phyloP scores from a whole-genome alignment of 106 monocot genomes.

The Agapanthus africanus region DNA sequence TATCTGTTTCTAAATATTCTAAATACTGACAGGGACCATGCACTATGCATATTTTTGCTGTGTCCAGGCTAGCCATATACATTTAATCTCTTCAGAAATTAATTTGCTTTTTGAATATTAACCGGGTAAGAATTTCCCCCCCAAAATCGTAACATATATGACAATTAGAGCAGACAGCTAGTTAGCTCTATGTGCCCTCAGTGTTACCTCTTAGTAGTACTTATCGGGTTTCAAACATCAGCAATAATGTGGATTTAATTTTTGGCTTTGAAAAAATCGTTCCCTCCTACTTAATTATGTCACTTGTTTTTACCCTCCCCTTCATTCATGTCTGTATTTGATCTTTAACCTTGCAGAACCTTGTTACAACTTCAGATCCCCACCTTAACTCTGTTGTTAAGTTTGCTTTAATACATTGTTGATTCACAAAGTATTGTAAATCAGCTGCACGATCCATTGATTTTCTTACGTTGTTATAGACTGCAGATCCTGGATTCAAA shows the following conservation, averaged over 20 bases:
- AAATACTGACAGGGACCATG: too few species aligned
- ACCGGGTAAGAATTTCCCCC: background rate
- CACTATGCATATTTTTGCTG: background rate
- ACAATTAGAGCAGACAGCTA: background rate
- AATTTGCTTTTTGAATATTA: background rate
- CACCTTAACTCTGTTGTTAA: background rate
- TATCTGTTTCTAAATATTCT: background rate
- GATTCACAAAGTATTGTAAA: background rate
- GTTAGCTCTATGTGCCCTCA: background rate
- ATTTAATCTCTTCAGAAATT: background rate
- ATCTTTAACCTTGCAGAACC: background rate
- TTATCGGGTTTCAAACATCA: background rate
- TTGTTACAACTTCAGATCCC: background rate
- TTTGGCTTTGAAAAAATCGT: background rate
- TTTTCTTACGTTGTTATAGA: background rate
- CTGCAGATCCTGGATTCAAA: background rate
- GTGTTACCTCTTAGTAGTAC: background rate
- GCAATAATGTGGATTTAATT: background rate
- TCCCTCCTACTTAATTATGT: background rate
- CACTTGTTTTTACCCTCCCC: background rate
- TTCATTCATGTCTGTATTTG: too few species aligned
- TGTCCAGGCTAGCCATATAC: background rate
- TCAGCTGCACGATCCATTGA: background rate
- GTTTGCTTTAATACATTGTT: background rate
- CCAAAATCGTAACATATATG: background rate